Percentiles rank a stretch among this genome's conserved stretches.
These are phyloP conservation scores for Trametes meyenii DNA, from an alignment of 768 basidiomycete genomes.

Conservation along the genomic window DNA sequence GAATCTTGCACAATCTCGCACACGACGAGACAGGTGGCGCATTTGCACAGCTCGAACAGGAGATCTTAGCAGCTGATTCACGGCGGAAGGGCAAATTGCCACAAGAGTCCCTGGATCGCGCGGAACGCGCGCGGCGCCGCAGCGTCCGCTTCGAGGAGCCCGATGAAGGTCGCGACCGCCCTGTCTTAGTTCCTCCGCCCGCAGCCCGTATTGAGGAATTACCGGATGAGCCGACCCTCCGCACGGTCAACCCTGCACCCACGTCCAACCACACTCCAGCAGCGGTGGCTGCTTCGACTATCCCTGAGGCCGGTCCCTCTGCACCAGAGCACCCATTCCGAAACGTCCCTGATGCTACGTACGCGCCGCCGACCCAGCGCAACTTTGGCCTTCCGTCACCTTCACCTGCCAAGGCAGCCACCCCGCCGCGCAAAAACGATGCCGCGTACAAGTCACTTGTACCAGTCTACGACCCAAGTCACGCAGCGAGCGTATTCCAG, in stretches of 20 bases:
- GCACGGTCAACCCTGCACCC: neutral
- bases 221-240: neutral
- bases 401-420: neutral
- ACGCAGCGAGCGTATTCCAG: neutral
- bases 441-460: constrained; percentile 6
- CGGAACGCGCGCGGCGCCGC: neutral
- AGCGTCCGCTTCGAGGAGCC: constrained; percentile 6
- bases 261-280: neutral
- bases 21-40: neutral
- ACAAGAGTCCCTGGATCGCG: neutral
- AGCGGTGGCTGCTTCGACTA: neutral
- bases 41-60: constrained; percentile 8
- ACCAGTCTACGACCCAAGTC: constrained; percentile 6
- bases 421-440: neutral
- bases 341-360: constrained; percentile 8
- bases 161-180: neutral
- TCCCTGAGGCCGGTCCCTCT: constrained; percentile 11
- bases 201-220: constrained; percentile 2
- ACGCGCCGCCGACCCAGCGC: constrained; percentile 9
- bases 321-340: constrained; percentile 13
- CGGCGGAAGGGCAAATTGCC: neutral
- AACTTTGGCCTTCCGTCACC: constrained; percentile 20
- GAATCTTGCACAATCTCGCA: neutral
- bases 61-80: constrained; percentile 2
- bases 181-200: neutral